Percentiles rank a stretch among this genome's conserved stretches.
Conservation (phyloP, 1,139 yeast species). For the Hyphopichia khmerensis region DNA sequence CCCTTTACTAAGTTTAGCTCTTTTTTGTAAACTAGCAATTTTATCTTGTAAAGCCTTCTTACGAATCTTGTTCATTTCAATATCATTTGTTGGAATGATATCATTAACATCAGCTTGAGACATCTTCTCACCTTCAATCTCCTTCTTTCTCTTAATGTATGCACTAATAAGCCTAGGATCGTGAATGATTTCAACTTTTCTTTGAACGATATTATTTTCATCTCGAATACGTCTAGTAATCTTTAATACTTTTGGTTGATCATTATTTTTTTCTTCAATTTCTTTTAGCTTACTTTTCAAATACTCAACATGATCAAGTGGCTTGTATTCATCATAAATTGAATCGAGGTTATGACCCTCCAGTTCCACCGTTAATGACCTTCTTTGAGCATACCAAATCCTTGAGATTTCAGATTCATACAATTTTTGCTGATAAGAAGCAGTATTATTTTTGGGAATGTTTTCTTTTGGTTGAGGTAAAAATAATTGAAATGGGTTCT, state of each 20-base stretch:
- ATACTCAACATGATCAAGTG: slow-evolving; percentile 35
- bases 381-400: slow-evolving; percentile 88
- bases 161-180: slow-evolving; percentile 90
- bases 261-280: slow-evolving; percentile 26
- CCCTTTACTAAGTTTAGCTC: slow-evolving; percentile 48
- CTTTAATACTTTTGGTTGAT: slow-evolving; percentile 41
- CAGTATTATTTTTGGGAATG: slow-evolving; percentile 47
- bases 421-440: slow-evolving; percentile 84
- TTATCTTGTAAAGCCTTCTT: slow-evolving; percentile 80
- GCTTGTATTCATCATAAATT: slow-evolving; percentile 40
- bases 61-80: slow-evolving; percentile 76
- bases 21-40: slow-evolving; percentile 78
- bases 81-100: slow-evolving; percentile 78
- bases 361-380: slow-evolving; percentile 53
- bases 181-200: slow-evolving; percentile 72
- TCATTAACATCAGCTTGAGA: slow-evolving; percentile 60
- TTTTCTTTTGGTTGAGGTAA: slow-evolving; percentile 45
- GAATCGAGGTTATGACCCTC: slow-evolving; percentile 25
- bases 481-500: slow-evolving; percentile 84
- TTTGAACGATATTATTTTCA: slow-evolving; percentile 81
- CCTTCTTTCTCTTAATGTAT: slow-evolving; percentile 76
- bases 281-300: slow-evolving; percentile 25
- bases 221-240: slow-evolving; percentile 83
- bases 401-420: slow-evolving; percentile 88
- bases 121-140: slow-evolving; percentile 67